A percentile compares a stretch with the other conserved stretches of the same genome.
phyloP scores from a whole-genome alignment of 2,329 filamentous ascomycete species.

The Verticillium longisporum region DNA sequence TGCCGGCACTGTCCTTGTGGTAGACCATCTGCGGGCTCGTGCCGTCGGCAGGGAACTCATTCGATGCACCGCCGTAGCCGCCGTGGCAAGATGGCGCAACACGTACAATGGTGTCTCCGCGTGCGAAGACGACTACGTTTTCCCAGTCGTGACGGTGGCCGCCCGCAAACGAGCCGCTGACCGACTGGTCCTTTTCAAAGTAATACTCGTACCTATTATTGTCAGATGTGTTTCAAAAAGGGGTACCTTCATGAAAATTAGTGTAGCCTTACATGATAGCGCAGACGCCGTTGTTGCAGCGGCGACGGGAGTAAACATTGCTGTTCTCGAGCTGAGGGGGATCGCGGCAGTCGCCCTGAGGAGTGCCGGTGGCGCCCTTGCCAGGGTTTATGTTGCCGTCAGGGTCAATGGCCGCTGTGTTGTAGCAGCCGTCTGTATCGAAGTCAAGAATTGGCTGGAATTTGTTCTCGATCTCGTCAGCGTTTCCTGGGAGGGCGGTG shows the following conservation, averaged over 20 bases:
- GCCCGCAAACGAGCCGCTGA: slow-evolving; percentile 18
- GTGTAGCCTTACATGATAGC: slow-evolving; percentile 18
- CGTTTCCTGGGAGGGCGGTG: slow-evolving; percentile 22
- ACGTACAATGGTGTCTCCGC: slow-evolving; percentile 15
- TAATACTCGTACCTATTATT: slow-evolving; percentile 34
- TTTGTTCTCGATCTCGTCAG: slow-evolving; percentile 23
- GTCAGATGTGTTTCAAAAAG: background rate
- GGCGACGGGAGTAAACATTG: slow-evolving; percentile 22
- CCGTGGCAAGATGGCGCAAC: slow-evolving; percentile 21
- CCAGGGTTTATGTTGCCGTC: slow-evolving; percentile 23
- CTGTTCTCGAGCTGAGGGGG: slow-evolving; percentile 20
- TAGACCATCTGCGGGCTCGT: slow-evolving; percentile 17
- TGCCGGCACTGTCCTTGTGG: slow-evolving; percentile 20
- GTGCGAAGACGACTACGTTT: slow-evolving; percentile 22
- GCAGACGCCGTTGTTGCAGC: slow-evolving; percentile 25
- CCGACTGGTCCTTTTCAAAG: slow-evolving; percentile 33
- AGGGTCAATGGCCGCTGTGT: slow-evolving; percentile 36
- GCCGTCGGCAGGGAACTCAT: slow-evolving; percentile 14
- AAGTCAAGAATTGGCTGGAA: slow-evolving; percentile 31
- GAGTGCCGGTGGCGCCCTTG: slow-evolving; percentile 16
- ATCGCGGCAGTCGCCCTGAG: slow-evolving; percentile 17
- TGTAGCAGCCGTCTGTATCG: slow-evolving; percentile 34
- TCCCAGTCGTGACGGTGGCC: slow-evolving; percentile 34
- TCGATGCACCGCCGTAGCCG: slow-evolving; percentile 15
- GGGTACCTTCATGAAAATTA: background rate